phyloP scores from a whole-genome alignment of 1,284 basidiomycete species.

The Microbotryum scabiosae region DNA sequence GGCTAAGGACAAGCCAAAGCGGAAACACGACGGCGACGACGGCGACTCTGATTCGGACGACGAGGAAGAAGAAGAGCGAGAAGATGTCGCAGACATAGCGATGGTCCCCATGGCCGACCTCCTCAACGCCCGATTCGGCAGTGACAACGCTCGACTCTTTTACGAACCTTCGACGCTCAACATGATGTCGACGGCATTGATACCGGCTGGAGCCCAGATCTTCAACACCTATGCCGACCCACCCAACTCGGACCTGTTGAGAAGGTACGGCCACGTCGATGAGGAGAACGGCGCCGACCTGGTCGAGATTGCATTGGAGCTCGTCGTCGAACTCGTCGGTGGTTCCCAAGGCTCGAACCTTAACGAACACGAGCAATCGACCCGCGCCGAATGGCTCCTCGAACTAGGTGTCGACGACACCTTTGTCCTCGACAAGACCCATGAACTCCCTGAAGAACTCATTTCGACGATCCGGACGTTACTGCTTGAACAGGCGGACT shows the following conservation, averaged over 20 bases:
- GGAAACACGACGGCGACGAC: constrained; percentile 34
- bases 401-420: constrained; percentile 80
- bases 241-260: constrained; percentile 87
- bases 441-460: constrained; percentile 55
- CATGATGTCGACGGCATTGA: constrained; percentile 71
- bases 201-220: constrained; percentile 77
- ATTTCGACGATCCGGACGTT: constrained; percentile 66
- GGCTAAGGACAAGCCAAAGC: constrained; percentile 32
- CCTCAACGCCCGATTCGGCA: constrained; percentile 62
- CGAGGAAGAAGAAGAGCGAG: constrained; percentile 52
- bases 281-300: constrained; percentile 79
- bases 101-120: constrained; percentile 98
- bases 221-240: constrained; percentile 90
- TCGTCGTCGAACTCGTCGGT: constrained; percentile 53
- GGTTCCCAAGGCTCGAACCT: constrained; percentile 32
- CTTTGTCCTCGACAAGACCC: constrained; percentile 54
- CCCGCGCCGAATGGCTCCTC: constrained; percentile 81
- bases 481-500: constrained; percentile 53
- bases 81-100: constrained; percentile 62
- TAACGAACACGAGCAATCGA: constrained; percentile 40
- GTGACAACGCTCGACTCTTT: constrained; percentile 79
- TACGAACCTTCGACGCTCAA: constrained; percentile 62
- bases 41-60: constrained; percentile 39
- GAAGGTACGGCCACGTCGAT: constrained; percentile 91
- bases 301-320: constrained; percentile 72